These are phyloP conservation scores for Claviceps africana DNA, from an alignment of 2,329 filamentous ascomycete genomes.

Conservation along the genomic window DNA sequence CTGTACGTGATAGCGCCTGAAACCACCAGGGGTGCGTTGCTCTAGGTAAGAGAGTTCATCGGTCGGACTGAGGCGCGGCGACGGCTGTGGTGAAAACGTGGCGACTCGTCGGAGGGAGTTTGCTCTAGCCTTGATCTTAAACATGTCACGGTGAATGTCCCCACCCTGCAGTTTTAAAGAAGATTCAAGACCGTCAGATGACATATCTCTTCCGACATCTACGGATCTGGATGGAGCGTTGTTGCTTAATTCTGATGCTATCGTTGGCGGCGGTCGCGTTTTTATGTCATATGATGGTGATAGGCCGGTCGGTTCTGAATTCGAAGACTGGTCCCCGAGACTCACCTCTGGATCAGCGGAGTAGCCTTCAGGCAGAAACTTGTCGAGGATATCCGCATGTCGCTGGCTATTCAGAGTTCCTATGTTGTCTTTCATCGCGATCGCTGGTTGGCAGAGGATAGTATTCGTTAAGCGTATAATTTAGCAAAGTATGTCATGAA, in stretches of 20 bases:
- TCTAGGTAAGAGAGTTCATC: constrained; percentile 22
- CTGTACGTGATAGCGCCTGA: constrained; percentile 30
- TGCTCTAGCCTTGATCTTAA: constrained; percentile 51
- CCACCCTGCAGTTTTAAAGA: constrained; percentile 61
- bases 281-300: background rate
- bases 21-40: constrained; percentile 31
- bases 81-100: constrained; percentile 48
- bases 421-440: background rate
- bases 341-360: constrained; percentile 25
- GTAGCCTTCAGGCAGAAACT: constrained; percentile 25
- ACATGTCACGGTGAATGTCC: constrained; percentile 66
- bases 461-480: too few species aligned
- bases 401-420: constrained; percentile 14
- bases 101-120: constrained; percentile 41
- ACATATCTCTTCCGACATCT: constrained; percentile 9
- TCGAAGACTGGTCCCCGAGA: constrained; percentile 11
- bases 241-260: background rate
- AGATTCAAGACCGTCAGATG: constrained; percentile 35
- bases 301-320: constrained; percentile 2
- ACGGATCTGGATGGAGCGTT: background rate
- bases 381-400: constrained; percentile 23
- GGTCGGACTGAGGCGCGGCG: constrained; percentile 16
- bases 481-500: too few species aligned
- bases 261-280: background rate
- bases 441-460: background rate